phyloP scores from a whole-genome alignment of 768 basidiomycete species.

The Leucosporidium yakuticum region DNA sequence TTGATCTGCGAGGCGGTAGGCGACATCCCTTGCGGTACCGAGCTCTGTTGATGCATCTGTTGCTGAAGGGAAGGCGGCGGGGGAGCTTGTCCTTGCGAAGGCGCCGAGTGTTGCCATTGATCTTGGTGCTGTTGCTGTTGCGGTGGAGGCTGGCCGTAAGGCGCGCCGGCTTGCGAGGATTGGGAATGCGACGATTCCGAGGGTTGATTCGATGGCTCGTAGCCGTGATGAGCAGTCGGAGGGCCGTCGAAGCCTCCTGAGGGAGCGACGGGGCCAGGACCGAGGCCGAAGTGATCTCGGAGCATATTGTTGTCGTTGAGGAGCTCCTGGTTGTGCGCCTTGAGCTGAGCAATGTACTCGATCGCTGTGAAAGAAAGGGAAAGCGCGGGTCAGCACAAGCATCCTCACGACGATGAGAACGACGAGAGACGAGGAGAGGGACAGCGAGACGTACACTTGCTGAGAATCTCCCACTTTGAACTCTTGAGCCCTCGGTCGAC shows the following conservation, averaged over 20 bases:
- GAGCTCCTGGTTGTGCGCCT: constrained; percentile 20
- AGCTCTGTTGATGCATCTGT: no score
- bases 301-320: constrained; percentile 22
- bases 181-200: constrained; percentile 1
- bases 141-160: neutral
- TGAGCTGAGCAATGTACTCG: constrained; percentile 34
- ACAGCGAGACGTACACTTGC: constrained; percentile 62
- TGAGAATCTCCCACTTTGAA: constrained; percentile 98
- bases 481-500: constrained; percentile 84
- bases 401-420: neutral
- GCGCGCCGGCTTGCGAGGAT: neutral
- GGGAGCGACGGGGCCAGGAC: neutral
- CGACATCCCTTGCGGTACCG: no score
- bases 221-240: neutral
- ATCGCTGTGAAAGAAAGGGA: constrained; percentile 21
- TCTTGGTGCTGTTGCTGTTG: neutral
- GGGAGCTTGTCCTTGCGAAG: no score
- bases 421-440: no score
- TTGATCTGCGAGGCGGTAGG: no score
- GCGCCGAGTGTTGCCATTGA: no score
- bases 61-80: no score
- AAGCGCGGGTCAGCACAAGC: neutral
- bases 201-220: neutral
- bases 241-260: neutral
- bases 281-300: constrained; percentile 25